phyloP scores from a whole-genome alignment of 768 basidiomycete genomes.

The Rhizopogon sp. region DNA sequence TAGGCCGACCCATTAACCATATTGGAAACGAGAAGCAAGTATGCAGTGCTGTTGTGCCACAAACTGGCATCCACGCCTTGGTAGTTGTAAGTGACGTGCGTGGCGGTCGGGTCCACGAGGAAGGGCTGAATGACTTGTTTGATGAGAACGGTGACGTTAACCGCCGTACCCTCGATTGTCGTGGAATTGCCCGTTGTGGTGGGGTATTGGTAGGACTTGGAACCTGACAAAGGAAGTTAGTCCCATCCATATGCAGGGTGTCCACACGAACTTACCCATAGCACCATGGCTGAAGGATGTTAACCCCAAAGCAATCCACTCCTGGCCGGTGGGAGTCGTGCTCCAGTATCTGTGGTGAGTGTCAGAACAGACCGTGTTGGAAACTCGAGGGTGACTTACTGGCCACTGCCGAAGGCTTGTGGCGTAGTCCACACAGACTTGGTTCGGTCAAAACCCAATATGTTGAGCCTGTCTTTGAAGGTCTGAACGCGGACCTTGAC shows the following conservation, averaged over 20 bases:
- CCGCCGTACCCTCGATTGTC: conserved; percentile 20
- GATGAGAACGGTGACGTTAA: conserved; percentile 3
- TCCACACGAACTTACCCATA: conserved; percentile 8
- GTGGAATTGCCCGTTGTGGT: conserved; percentile 12
- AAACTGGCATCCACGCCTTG: conserved; percentile 18
- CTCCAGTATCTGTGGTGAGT: conserved; percentile 19
- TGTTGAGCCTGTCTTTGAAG: conserved; percentile 51
- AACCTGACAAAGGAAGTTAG: conserved; percentile 12
- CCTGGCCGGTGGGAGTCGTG: conserved; percentile 20
- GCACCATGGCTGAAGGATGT: conserved; percentile 23
- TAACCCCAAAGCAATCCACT: conserved; percentile 21
- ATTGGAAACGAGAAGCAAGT: conserved; percentile 18
- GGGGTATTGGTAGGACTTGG: conserved; percentile 24
- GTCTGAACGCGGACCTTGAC: conserved; percentile 63
- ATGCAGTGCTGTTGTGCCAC: conserved; percentile 17
- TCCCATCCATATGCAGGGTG: neutral
- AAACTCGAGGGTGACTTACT: conserved; percentile 13
- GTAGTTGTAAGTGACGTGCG: conserved; percentile 4
- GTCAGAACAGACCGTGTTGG: neutral
- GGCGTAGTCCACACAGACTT: conserved; percentile 76
- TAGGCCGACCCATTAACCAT: neutral
- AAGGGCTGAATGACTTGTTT: conserved; percentile 13
- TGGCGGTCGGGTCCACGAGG: conserved; percentile 9
- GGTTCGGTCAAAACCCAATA: conserved; percentile 59
- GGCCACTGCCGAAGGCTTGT: conserved; percentile 62